A percentile compares a stretch with the other conserved stretches of the same genome.
phyloP scores from a whole-genome alignment of 2,329 filamentous ascomycete species.

The Zymoseptoria brevis region DNA sequence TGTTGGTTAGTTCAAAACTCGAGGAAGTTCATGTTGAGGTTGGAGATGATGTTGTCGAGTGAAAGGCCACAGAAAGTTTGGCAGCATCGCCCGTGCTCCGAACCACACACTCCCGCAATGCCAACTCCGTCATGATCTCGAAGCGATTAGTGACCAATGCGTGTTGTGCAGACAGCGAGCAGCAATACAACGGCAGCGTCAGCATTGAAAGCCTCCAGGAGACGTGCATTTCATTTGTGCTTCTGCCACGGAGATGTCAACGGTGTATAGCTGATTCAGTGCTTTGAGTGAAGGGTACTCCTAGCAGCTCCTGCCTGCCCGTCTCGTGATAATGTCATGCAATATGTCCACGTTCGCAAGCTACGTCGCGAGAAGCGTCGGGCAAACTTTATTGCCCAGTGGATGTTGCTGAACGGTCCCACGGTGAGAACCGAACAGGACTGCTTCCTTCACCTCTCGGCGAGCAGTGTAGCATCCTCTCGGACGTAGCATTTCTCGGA shows the following conservation, averaged over 20 bases:
- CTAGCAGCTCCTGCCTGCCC: background rate
- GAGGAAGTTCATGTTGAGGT: background rate
- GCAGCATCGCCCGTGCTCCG: background rate
- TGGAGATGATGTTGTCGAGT: background rate
- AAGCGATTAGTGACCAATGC: background rate
- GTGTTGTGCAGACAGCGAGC: background rate
- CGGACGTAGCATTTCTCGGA: background rate
- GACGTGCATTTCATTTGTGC: background rate
- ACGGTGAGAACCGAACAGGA: background rate
- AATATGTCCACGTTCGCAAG: background rate
- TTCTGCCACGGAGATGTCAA: background rate
- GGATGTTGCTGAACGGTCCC: background rate
- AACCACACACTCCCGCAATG: background rate
- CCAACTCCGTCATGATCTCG: background rate
- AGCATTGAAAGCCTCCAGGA: background rate
- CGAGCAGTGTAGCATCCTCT: background rate
- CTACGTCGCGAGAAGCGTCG: background rate
- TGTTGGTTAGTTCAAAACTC: background rate
- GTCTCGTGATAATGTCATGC: background rate
- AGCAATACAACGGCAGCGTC: background rate
- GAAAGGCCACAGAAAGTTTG: background rate
- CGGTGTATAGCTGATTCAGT: background rate
- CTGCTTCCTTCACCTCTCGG: background rate
- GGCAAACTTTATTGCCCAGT: background rate
- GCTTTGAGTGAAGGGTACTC: background rate